Base-by-base conservation (phyloP, 2,329 filamentous ascomycete species). In the Penicillium vulpinum region DNA sequence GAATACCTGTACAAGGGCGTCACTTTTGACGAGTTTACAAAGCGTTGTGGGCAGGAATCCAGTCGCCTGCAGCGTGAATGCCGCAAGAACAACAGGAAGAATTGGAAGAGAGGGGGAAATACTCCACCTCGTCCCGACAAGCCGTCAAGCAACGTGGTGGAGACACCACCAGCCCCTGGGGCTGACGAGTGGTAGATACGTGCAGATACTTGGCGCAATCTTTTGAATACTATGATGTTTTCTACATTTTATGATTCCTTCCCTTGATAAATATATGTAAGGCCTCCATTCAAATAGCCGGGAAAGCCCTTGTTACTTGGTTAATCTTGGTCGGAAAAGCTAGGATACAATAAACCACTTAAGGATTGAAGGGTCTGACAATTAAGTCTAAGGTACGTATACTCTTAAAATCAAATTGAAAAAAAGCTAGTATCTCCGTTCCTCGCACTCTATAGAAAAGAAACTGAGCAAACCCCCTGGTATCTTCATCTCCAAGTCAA, bases 1-100 rank as follows among this genome's bases (percentile, higher is more conserved):
- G n/a, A n/a, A 38, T 10, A 2, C 5, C 9, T 10, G 10, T 8
- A 11, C n/a, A 4, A 18, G 0, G 3, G 0, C 8, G 4, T 38
- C n/a, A 18, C n/a, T 2, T 11, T 38, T 38, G 35, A 18, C 8
- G n/a, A 38, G 9, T 38, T 18, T 38, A 18, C 35, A 11, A 38
- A 18, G n/a, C 9, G 10, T 5, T 38, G n/a, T 18, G 35, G 1
- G 8, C 1, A 18, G 8, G 35, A 38, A 38, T 16, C n/a, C 11
- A 18, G 9, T 11, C 35, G 9, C 5, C 35, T 38, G n/a, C 9
- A 8, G n/a, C 9, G 2, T 18, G 35, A 11, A 10, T 13, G n/a
- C n/a, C n/a, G n/a, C n/a, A n/a, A n/a, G n/a, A n/a, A n/a, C n/a
- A n/a, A 31, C 29, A 31, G 1, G 10, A 10, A 31, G 29, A 38